Evolutionary conservation across 2,329 filamentous ascomycete species (phyloP), one percentile per base, ranked within the genome.

Genomic region (Hymenoscyphus infarciens): DNA sequence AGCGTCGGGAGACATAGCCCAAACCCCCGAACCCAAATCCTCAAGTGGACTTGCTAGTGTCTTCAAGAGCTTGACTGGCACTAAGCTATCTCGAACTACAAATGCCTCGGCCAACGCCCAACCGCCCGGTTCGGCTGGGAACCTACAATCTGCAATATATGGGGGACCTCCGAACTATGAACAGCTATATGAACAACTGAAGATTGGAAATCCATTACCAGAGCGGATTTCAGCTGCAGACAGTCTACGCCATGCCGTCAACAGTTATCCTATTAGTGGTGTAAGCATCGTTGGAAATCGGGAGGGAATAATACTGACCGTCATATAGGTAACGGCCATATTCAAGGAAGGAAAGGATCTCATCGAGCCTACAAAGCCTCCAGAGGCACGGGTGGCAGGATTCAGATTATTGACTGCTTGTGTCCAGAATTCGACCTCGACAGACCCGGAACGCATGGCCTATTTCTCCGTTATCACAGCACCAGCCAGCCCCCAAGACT

Each of bases 301-400:
- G 7, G 31, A 35, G 16, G 29, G 39, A 59, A 38, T 5, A 57
- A 29, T 66, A 22, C 66, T 63, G 49, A 64, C 31, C 27, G 53
- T 29, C 38, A 31, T 5, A 22, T 10, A 73, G 72, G 69, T 74
- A 7, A 71, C 70, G 15, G 70, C 68, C 59, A 86, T 90, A 62
- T 90, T 87, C 85, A 82, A 85, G 66, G 84, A 85, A 15, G 85
- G 81, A 55, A 87, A 86, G 71, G 86, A 89, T 69, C 77, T 90
- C 63, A 85, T 89, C 63, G 80, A 87, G 31, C 75, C 81, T 6
- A 74, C 76, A 25, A 87, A 87, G 61, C 74, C 84, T n/a, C 72
- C 72, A 4, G 74, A 80, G 31, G 81, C 82, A 66, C 82, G 87
- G 29, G 75, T 77, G 57, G 82, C 83, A n/a, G 87, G 86, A 19